Conservation (phyloP, 345 rosid species). For the Noccaea caerulescens region DNA sequence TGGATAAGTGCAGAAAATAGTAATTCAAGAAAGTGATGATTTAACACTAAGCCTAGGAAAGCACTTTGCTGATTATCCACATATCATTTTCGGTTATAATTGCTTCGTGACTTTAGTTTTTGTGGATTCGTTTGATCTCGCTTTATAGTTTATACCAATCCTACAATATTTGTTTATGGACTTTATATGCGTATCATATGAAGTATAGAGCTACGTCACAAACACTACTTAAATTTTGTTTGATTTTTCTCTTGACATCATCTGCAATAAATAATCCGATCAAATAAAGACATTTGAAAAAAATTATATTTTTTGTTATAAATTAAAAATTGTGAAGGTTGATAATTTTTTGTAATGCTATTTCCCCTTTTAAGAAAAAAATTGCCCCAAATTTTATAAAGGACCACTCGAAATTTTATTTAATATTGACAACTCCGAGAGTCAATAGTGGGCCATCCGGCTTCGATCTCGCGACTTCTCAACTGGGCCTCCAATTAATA, state of each 20-base stretch:
- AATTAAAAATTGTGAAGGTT: too few species aligned
- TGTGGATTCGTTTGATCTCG: neutral
- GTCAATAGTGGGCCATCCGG: slow-evolving; percentile 22
- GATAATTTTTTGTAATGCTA: too few species aligned
- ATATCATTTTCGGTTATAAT: slow-evolving; percentile 33
- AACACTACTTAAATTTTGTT: neutral
- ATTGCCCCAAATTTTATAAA: neutral
- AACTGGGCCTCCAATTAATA: slow-evolving; percentile 25
- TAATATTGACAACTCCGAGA: slow-evolving; percentile 1
- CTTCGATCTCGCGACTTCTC: slow-evolving; percentile 33
- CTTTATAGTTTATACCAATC: slow-evolving; percentile 18
- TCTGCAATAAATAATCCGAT: too few species aligned
- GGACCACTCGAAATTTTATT: slow-evolving; percentile 17
- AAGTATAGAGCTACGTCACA: slow-evolving; percentile 22
- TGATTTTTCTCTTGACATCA: too few species aligned
- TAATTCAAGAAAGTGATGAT: slow-evolving; percentile 32
- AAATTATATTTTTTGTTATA: too few species aligned
- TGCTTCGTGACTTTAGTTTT: slow-evolving; percentile 16
- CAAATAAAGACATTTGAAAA: too few species aligned
- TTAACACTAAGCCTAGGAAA: slow-evolving; percentile 12
- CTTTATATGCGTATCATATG: slow-evolving; percentile 8
- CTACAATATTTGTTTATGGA: slow-evolving; percentile 2
- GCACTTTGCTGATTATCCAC: slow-evolving; percentile 24
- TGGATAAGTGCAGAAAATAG: slow-evolving; percentile 27
- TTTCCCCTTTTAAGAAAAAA: too few species aligned